Evolutionary conservation across 441 rosid species (phyloP).

Genomic region (Gossypium aridum): DNA sequence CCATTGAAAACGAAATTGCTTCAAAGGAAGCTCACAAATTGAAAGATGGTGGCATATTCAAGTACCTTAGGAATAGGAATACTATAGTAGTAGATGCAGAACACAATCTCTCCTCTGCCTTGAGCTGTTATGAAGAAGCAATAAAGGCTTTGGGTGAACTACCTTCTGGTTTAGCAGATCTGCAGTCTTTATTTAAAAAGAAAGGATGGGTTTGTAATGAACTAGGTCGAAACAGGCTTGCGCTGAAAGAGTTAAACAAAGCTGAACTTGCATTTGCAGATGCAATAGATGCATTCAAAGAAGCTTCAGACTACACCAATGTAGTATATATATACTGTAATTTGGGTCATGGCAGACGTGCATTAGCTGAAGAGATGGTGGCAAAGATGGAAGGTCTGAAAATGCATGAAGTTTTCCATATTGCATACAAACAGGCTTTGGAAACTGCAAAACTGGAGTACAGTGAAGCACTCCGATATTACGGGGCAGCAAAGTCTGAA

Average conservation of each 20-base stretch:
- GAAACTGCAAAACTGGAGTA: constrained; percentile 69
- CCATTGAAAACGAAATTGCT: constrained; percentile 22
- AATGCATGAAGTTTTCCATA: constrained; percentile 33
- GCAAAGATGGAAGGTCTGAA: constrained; percentile 53
- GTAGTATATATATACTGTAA: constrained; percentile 74
- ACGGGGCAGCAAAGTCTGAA: constrained; percentile 72
- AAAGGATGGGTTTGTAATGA: constrained; percentile 94
- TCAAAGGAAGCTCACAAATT: constrained; percentile 26
- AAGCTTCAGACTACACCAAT: constrained; percentile 71
- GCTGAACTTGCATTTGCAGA: constrained; percentile 82
- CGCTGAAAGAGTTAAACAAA: constrained; percentile 52
- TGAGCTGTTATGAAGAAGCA: constrained; percentile 73
- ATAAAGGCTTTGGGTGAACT: constrained; percentile 59
- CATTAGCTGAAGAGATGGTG: constrained; percentile 88
- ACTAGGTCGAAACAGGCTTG: constrained; percentile 76
- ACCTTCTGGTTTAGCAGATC: constrained; percentile 45
- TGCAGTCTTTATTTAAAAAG: constrained; percentile 57
- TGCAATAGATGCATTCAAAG: constrained; percentile 73
- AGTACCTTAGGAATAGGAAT: constrained; percentile 41
- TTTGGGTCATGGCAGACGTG: constrained; percentile 89
- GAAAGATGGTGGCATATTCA: constrained; percentile 82
- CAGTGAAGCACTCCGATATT: constrained; percentile 62
- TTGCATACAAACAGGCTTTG: constrained; percentile 51
- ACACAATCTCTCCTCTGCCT: constrained; percentile 53
- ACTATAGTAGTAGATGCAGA: constrained; percentile 50